phyloP scores from a whole-genome alignment of 163 green algal species.

The Scenedesmus sp. region DNA sequence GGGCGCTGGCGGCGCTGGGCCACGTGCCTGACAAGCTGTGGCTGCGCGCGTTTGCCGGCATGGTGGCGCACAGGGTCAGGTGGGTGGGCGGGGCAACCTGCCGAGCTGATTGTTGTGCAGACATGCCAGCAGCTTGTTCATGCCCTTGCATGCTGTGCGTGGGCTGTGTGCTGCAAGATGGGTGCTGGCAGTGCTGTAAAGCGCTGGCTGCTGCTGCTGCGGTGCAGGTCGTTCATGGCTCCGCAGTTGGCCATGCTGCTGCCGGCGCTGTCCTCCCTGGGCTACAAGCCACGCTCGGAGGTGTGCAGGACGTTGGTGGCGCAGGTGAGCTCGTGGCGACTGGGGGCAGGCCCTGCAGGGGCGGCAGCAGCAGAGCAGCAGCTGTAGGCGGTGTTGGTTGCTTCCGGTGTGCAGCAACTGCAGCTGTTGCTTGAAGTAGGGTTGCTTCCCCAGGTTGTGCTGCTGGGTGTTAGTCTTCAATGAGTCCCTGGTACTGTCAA shows the following conservation, averaged over 20 bases:
- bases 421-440: not conserved
- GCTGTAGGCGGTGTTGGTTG: not conserved
- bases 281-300: conserved; percentile 55
- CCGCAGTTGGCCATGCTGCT: conserved; percentile 42
- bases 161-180: not conserved
- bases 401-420: not conserved
- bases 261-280: conserved; percentile 37
- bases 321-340: not conserved
- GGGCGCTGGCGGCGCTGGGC: conserved; percentile 49
- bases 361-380: not conserved
- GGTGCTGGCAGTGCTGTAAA: not conserved
- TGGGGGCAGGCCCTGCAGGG: not conserved
- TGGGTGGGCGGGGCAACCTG: not conserved
- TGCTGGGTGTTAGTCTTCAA: not conserved
- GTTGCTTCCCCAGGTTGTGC: not conserved
- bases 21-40: conserved; percentile 51
- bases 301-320: conserved; percentile 49
- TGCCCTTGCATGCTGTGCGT: not conserved
- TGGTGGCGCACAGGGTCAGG: conserved; percentile 34
- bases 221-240: conserved; percentile 39
- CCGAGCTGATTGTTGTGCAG: not conserved
- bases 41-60: conserved; percentile 48
- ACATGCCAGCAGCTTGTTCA: not conserved
- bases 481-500: not conserved
- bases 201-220: conserved; percentile 4